Evolutionary conservation across 306 rosid species (phyloP).

Genomic region (Casuarina glauca): DNA sequence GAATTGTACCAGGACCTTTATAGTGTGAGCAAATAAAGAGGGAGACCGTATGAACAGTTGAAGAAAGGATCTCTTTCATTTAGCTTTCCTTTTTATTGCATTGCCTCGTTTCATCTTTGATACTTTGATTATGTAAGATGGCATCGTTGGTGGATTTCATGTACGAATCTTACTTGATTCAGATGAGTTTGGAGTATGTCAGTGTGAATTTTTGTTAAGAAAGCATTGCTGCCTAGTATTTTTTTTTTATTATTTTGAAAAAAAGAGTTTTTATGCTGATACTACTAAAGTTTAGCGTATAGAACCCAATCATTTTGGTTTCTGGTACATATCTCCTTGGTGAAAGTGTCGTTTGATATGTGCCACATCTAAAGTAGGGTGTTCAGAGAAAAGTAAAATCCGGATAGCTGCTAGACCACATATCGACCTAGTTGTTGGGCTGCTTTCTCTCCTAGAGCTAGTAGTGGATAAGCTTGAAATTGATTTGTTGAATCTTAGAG

Average conservation of each 20-base stretch:
- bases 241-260: neutral
- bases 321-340: neutral
- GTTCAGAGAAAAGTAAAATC: neutral
- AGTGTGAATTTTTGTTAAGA: no score
- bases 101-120: neutral
- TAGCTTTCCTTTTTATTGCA: neutral
- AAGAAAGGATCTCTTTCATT: neutral
- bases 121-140: neutral
- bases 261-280: no score
- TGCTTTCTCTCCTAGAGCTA: neutral
- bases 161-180: neutral
- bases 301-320: neutral
- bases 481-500: neutral
- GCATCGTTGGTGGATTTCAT: neutral
- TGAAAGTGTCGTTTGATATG: neutral
- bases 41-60: neutral
- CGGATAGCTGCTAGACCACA: neutral
- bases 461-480: neutral
- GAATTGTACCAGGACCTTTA: neutral
- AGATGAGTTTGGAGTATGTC: neutral
- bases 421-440: neutral
- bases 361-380: neutral
- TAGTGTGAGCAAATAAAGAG: neutral
- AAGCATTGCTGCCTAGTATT: no score
- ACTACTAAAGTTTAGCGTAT: neutral